Conservation (phyloP, 179 eudicot species). For the Beta lomatogona region DNA sequence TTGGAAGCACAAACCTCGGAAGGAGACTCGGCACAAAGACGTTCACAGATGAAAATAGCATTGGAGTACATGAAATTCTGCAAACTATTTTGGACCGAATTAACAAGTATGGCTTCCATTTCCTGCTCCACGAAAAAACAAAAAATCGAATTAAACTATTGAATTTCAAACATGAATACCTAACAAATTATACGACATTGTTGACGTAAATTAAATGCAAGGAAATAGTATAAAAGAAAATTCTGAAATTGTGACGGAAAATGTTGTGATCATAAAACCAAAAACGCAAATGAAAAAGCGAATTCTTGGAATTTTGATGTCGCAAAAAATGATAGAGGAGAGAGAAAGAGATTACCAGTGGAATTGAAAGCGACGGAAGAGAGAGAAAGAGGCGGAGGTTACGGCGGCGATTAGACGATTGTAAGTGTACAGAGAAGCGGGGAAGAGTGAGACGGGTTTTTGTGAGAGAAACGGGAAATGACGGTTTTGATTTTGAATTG, state of each 20-base stretch:
- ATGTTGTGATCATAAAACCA: background rate
- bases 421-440: background rate
- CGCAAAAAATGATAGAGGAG: background rate
- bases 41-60: slow-evolving; percentile 91
- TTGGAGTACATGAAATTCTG: slow-evolving; percentile 74
- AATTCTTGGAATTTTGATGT: background rate
- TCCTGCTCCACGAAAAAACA: slow-evolving; percentile 9
- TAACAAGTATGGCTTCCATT: slow-evolving; percentile 82
- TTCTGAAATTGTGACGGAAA: background rate
- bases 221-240: background rate
- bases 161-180: background rate
- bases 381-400: background rate
- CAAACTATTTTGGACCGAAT: slow-evolving; percentile 71
- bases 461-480: background rate
- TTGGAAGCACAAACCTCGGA: slow-evolving; percentile 57
- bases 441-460: background rate
- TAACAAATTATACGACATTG: background rate
- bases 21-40: slow-evolving; percentile 95
- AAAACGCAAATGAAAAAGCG: background rate
- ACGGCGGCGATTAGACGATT: background rate
- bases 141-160: background rate
- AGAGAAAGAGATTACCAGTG: background rate
- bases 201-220: background rate
- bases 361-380: background rate
- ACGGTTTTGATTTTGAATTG: too few relatives aligned